Base-by-base conservation (phyloP, 768 basidiomycete species). In the Austroboletus festivus region DNA sequence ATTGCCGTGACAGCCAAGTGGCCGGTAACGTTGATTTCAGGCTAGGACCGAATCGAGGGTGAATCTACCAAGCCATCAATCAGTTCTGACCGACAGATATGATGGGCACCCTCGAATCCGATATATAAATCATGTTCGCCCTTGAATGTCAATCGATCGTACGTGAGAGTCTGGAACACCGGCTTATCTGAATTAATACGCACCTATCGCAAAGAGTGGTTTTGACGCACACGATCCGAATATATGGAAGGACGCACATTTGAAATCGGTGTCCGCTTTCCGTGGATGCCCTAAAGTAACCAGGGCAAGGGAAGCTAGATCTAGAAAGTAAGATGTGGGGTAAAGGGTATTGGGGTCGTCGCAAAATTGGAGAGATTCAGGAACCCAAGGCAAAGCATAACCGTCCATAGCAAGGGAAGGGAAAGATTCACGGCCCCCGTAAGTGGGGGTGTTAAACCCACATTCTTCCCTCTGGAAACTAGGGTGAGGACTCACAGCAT, bases 251-350 rank as follows among this genome's bases (percentile, higher is more conserved):
- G 18, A 23, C 10, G 20, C 23, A 1, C 22, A 57, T 61, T 59
- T 55, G 48, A 56, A 60, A 59, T 61, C 31, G 41, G 48, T 15
- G 13, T 39, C 23, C 34, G 35, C 23, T 19, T 26, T 57, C 12
- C 28, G 37, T 18, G 21, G 23, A 24, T 20, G 34, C 15, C 6
- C 21, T 24, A 19, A 20, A 38, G 15, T 30, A 8, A 35, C 13
- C 31, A 18, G 35, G 38, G 22, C 16, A 38, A 43, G 44, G 28
- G 12, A 28, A 28, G 28, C 28, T 28, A 28, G 28, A 28, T 6
- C 28, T 28, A 5, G 28, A n/a, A n/a, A n/a, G n/a, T n/a, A n/a
- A n/a, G n/a, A n/a, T n/a, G n/a, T n/a, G n/a, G n/a, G n/a, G n/a
- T n/a, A n/a, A n/a, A n/a, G n/a, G n/a, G n/a, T n/a, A n/a, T n/a